Conservation (phyloP, 148 eudicot species). For the Bassia scoparia region DNA sequence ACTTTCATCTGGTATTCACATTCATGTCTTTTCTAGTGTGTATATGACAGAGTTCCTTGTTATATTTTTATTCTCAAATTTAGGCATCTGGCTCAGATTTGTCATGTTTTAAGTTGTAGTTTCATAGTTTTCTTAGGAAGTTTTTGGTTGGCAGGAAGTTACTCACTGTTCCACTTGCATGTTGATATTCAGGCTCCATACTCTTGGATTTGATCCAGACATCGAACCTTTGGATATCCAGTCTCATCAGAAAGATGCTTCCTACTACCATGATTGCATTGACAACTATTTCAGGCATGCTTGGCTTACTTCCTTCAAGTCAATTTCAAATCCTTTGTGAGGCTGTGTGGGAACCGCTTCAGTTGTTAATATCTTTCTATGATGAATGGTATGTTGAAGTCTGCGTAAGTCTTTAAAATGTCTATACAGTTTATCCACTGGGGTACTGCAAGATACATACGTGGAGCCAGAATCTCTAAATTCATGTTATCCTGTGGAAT, state of each 20-base stretch:
- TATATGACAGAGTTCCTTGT: not conserved
- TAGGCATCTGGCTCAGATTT: not conserved
- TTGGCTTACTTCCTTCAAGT: constrained; percentile 93
- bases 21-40: not conserved
- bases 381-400: constrained; percentile 72
- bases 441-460: not conserved
- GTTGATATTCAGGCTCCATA: constrained; percentile 55
- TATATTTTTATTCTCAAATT: not conserved
- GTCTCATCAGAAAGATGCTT: constrained; percentile 94
- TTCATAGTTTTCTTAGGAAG: not conserved
- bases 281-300: constrained; percentile 95
- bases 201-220: constrained; percentile 77
- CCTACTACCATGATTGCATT: constrained; percentile 83
- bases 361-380: constrained; percentile 82
- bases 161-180: constrained; percentile 9
- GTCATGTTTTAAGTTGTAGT: not conserved
- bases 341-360: constrained; percentile 90
- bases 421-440: not conserved
- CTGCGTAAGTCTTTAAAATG: not conserved
- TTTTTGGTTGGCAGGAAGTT: not conserved
- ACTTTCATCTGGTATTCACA: not conserved
- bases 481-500: not conserved
- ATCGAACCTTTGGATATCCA: constrained; percentile 95
- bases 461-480: not conserved
- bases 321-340: constrained; percentile 84